Percentiles rank a stretch among this genome's conserved stretches.
phyloP scores from a whole-genome alignment of 2,329 filamentous ascomycete genomes.

The Neurospora sp. region DNA sequence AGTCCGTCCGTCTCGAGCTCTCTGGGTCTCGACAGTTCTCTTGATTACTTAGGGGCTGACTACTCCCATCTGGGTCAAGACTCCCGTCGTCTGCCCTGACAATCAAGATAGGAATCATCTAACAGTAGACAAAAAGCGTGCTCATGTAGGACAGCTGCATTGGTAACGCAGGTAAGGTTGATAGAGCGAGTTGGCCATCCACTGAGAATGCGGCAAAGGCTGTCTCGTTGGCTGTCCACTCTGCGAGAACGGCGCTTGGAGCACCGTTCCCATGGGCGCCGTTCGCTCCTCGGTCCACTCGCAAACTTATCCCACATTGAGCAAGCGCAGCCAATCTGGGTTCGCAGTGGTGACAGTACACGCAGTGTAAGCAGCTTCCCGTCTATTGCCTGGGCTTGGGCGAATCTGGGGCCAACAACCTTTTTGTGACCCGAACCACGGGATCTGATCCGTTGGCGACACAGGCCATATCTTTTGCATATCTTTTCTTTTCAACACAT shows the following conservation, averaged over 20 bases:
- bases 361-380: background rate
- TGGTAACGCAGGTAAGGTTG: background rate
- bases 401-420: background rate
- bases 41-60: background rate
- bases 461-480: background rate
- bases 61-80: background rate
- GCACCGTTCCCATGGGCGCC: background rate
- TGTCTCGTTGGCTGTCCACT: background rate
- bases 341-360: background rate
- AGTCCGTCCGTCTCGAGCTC: background rate
- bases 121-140: background rate
- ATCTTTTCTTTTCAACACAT: background rate
- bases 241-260: background rate
- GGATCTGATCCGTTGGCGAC: background rate
- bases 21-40: background rate
- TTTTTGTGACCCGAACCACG: background rate
- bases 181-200: background rate
- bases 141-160: background rate
- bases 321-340: background rate
- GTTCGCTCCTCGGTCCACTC: background rate
- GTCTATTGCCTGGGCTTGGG: background rate
- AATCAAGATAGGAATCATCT: background rate
- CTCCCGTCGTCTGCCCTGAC: background rate
- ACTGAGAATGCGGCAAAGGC: background rate
- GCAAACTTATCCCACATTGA: background rate